Evolutionary conservation across 371 early-diverging fungal genomes (phyloP).

Genomic region (Conidiobolus incongruus): DNA sequence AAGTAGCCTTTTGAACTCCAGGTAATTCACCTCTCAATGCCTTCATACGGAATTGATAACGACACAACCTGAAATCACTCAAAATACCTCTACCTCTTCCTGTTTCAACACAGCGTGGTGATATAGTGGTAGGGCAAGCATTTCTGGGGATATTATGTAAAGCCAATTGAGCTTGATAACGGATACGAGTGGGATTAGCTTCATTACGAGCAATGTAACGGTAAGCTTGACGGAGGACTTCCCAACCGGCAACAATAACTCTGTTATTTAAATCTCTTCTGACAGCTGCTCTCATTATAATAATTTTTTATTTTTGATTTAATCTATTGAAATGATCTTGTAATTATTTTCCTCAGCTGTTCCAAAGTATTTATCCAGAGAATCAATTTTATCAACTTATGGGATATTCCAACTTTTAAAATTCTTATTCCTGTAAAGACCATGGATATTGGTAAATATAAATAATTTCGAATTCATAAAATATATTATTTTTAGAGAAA

Average conservation of each 20-base stretch:
- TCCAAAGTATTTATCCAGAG: no score
- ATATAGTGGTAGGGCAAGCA: constrained; percentile 37
- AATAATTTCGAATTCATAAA: no score
- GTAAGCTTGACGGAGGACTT: constrained; percentile 51
- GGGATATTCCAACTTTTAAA: no score
- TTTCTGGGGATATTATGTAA: constrained; percentile 48
- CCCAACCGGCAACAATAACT: constrained; percentile 36
- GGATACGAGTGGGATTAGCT: constrained; percentile 42
- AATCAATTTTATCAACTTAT: no score
- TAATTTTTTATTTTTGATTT: no score
- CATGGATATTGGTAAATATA: no score
- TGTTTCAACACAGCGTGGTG: constrained; percentile 57
- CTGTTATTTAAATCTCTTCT: constrained; percentile 56
- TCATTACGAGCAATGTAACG: constrained; percentile 64
- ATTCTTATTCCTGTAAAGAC: no score
- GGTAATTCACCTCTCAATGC: constrained; percentile 63
- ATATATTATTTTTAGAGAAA: no score
- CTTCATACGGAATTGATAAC: constrained; percentile 62
- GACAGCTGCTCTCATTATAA: no score
- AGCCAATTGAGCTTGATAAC: constrained; percentile 62
- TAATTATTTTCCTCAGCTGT: no score
- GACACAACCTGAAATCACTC: constrained; percentile 51
- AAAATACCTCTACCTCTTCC: constrained; percentile 68
- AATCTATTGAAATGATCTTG: no score
- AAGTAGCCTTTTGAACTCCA: constrained; percentile 60